Evolutionary conservation across 768 basidiomycete genomes (phyloP), one percentile per base, ranked within the genome.

Genomic region (Hypholoma fasciculare): DNA sequence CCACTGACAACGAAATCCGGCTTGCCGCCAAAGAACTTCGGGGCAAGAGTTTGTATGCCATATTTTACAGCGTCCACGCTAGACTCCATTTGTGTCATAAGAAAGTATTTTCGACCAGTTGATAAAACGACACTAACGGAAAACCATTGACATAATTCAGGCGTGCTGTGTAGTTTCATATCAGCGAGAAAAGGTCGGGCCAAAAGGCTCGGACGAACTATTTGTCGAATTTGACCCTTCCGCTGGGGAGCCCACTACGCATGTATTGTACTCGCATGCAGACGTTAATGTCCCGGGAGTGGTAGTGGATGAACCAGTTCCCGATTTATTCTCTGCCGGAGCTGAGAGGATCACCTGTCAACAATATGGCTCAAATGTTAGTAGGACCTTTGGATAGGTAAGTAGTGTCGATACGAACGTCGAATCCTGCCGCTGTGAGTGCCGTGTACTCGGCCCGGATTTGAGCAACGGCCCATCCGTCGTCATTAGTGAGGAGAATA

Each of bases 1-100:
- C 82, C 82, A 58, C 72, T 73, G 26, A 83, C 72, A 7, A 80
- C 74, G 30, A 84, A 67, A 54, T 82, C 80, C 1, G 82, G 74
- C 39, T 61, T 63, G 20, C 70, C 58, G 12, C 68, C 68, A 57
- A 78, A 80, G 62, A 78, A 75, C 56, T 72, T 56, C 0, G 78
- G 78, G 1, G 77, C 72, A 14, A 81, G 65, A 0, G 76, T 79
- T 58, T 82, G 72, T 27, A 84, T 80, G 1, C 82, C 82, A 58
- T 67, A 74, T 4, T 65, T 62, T 1, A 69, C 70, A 14, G 73
- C 65, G 55, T 76, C 75, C 7, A 73, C 72, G 20, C 64, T 65
- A 34, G 30, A 34, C 30, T 34, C 30, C 30, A 34, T 9, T 26
- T 12, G 7, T 3, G 14, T 49, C 9, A 43, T 19, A 44, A 30